Evolutionary conservation across 2,329 filamentous ascomycete species (phyloP), one percentile per base, ranked within the genome.

Genomic region (Xylaria digitata): DNA sequence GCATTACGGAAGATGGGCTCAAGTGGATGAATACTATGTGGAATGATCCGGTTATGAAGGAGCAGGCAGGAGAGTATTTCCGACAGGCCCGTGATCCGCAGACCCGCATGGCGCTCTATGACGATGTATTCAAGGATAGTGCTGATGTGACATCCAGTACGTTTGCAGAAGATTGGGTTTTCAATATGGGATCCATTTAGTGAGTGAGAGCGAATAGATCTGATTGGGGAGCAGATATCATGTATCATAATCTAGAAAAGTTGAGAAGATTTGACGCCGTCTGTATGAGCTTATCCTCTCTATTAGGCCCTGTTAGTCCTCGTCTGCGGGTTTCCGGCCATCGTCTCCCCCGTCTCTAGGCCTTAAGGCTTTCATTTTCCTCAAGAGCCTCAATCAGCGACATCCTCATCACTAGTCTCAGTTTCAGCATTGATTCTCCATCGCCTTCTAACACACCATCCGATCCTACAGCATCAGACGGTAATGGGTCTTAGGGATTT

Each of bases 11-110:
- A 2, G 71, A 76, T 30, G 72, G 68, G 2, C 55, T 74, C 45
- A 65, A 67, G 21, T 77, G 75, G 75, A 72, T 75, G 68, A 66
- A 62, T 21, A 78, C 67, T 13, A 77, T 77, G 75, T 78, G 75
- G 76, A 72, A 67, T 49, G 68, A 77, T 56, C 72, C 73, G 1
- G 64, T 59, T 9, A 62, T 76, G 48, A 69, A 72, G 62, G 61
- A 58, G 0, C 61, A 75, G 53, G 65, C 52, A 3, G 57, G 53
- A n/a, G 70, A 70, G n/a, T 77, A 76, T 55, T 75, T 75, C 50
- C 65, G 55, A 17, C 75, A 77, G 43, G 72, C 69, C 3, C 56
- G 71, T 32, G 57, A 73, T 55, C 74, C 74, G 8, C 55, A 69
- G 49, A 73, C 72, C 6, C 21, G 19, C 21, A 66, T 74, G 40